phyloP scores from a whole-genome alignment of 1,139 yeast genomes.

The Hanseniaspora gamundiae region DNA sequence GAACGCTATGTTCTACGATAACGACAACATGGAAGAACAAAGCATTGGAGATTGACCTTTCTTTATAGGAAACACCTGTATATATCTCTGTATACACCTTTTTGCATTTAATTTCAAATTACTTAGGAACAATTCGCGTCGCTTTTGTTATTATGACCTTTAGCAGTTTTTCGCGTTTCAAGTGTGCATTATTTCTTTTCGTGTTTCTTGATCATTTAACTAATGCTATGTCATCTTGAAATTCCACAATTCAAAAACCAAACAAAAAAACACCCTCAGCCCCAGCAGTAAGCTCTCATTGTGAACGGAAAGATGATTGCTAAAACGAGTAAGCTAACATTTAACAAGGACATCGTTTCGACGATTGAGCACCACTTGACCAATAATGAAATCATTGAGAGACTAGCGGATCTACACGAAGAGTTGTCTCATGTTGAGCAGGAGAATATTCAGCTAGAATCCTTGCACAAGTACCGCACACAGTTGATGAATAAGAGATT shows the following conservation, averaged over 20 bases:
- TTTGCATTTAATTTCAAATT: no score
- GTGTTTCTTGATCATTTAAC: no score
- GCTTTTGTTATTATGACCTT: no score
- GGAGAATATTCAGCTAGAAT: slow-evolving; percentile 37
- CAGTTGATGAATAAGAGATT: slow-evolving; percentile 50
- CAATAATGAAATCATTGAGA: slow-evolving; percentile 41
- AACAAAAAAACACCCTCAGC: no score
- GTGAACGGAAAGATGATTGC: slow-evolving; percentile 8
- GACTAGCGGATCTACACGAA: slow-evolving; percentile 38
- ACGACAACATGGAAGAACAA: slow-evolving; percentile 12
- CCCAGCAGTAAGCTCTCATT: neutral
- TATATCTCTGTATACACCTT: neutral
- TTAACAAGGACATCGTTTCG: slow-evolving; percentile 40
- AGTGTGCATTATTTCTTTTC: no score
- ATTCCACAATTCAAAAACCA: no score
- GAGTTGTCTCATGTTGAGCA: slow-evolving; percentile 54
- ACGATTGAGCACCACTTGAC: slow-evolving; percentile 44
- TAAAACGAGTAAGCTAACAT: slow-evolving; percentile 22
- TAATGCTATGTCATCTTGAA: no score
- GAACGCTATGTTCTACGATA: slow-evolving; percentile 8
- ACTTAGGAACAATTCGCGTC: neutral
- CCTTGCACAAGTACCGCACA: slow-evolving; percentile 35
- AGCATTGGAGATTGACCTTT: slow-evolving; percentile 7
- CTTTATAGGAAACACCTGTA: no score
- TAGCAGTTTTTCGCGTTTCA: no score